These are phyloP conservation scores for Claviceps paspali DNA, from an alignment of 2,329 filamentous ascomycete genomes.

Conservation along the genomic window DNA sequence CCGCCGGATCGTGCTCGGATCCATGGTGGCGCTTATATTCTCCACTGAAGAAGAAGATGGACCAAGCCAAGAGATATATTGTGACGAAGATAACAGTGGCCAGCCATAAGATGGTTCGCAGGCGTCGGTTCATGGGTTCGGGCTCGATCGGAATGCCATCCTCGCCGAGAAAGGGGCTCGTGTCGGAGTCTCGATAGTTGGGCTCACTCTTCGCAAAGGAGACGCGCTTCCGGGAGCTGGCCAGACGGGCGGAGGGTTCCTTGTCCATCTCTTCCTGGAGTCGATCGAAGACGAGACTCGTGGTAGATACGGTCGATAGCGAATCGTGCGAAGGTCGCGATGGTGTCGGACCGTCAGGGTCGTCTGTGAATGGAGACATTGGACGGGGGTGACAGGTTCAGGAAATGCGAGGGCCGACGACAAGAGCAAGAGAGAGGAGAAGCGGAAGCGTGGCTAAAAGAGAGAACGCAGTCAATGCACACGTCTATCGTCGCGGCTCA, in stretches of 20 bases:
- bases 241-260: conserved; percentile 9
- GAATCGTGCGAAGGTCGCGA: conserved; percentile 36
- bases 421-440: no score
- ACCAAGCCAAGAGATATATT: no score
- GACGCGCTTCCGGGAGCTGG: conserved; percentile 9
- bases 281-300: conserved; percentile 67
- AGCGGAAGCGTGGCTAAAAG: no score
- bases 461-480: no score
- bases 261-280: conserved; percentile 42
- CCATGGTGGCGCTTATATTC: no score
- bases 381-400: no score
- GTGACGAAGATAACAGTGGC: no score
- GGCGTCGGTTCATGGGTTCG: conserved; percentile 48
- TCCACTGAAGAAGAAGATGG: no score
- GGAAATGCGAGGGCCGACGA: no score
- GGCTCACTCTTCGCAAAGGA: conserved; percentile 19
- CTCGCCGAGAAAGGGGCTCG: conserved; percentile 34
- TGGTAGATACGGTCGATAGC: conserved; percentile 65
- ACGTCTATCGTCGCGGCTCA: no score
- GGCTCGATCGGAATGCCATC: conserved; percentile 21
- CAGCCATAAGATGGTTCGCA: conserved; percentile 18
- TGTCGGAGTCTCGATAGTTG: conserved; percentile 29
- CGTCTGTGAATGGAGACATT: conserved; percentile 8
- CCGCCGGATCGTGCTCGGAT: conserved; percentile 56
- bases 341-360: conserved; percentile 7